Conservation (phyloP, 495 filamentous ascomycete genomes). For the Penicillium crystallinum region DNA sequence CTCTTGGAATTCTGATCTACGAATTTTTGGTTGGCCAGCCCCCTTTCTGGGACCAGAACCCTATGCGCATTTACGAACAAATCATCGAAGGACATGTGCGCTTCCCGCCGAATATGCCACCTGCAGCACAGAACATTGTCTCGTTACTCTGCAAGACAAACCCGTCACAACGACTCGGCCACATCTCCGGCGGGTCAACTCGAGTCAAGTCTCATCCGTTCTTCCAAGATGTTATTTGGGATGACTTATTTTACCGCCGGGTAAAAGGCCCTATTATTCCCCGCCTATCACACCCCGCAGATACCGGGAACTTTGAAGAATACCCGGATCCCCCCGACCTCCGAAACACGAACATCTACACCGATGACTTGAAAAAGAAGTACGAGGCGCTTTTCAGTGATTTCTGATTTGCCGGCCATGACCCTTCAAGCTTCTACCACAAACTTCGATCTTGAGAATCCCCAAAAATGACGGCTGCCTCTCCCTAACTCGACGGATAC, state of each 20-base stretch:
- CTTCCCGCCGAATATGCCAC: slow-evolving; percentile 51
- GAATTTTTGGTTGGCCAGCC: slow-evolving; percentile 95
- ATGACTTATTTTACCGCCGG: slow-evolving; percentile 66
- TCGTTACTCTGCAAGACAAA: slow-evolving; percentile 83
- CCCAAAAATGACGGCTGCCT: background rate
- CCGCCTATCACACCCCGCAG: slow-evolving; percentile 69
- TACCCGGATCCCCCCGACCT: slow-evolving; percentile 62
- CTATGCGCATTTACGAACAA: slow-evolving; percentile 90
- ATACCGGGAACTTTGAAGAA: slow-evolving; percentile 85
- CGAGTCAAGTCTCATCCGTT: slow-evolving; percentile 85
- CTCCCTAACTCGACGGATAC: slow-evolving; percentile 1
- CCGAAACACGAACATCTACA: slow-evolving; percentile 57
- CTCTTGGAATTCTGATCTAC: slow-evolving; percentile 89
- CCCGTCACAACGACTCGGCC: slow-evolving; percentile 78
- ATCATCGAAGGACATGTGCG: slow-evolving; percentile 41
- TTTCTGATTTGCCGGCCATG: slow-evolving; percentile 47
- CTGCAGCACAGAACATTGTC: slow-evolving; percentile 79
- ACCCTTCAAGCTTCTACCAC: slow-evolving; percentile 10
- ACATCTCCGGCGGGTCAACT: slow-evolving; percentile 77
- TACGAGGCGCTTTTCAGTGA: slow-evolving; percentile 77
- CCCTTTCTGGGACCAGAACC: slow-evolving; percentile 94
- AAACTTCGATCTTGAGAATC: background rate
- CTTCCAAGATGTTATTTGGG: slow-evolving; percentile 80
- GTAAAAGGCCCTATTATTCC: slow-evolving; percentile 82
- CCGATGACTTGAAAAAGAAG: slow-evolving; percentile 64